These are phyloP conservation scores for Hanseniaspora lachancei DNA, from an alignment of 805 yeast species.

Conservation along the genomic window DNA sequence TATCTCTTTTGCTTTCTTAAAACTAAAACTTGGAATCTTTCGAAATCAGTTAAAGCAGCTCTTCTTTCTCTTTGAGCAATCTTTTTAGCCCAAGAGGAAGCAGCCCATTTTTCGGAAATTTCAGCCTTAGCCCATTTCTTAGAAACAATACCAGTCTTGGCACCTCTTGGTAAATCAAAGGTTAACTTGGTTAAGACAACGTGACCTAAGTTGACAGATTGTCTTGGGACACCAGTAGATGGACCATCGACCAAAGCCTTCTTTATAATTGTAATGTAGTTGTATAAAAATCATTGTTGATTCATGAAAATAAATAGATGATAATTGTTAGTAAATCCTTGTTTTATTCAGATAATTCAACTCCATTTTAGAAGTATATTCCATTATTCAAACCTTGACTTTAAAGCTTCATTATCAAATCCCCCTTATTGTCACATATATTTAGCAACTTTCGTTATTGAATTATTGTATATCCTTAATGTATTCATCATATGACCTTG, in stretches of 20 bases:
- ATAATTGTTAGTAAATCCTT: constrained; percentile 7
- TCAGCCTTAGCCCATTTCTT: constrained; percentile 92
- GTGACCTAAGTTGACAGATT: constrained; percentile 74
- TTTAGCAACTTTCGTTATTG: no score
- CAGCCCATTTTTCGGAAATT: constrained; percentile 79
- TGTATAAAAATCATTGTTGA: background rate
- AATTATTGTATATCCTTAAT: no score
- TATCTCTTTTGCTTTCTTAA: constrained; percentile 94
- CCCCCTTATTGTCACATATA: no score
- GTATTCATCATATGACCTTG: no score
- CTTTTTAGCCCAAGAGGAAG: constrained; percentile 95
- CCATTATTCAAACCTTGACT: background rate
- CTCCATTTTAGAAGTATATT: background rate
- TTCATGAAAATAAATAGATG: background rate
- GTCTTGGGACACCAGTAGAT: constrained; percentile 75
- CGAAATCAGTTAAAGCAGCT: constrained; percentile 87
- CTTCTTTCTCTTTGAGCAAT: constrained; percentile 91
- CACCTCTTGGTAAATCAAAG: constrained; percentile 85
- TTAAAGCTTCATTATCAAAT: no score
- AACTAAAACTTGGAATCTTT: constrained; percentile 98
- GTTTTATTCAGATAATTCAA: background rate
- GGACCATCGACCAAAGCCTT: constrained; percentile 96
- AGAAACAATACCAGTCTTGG: constrained; percentile 69
- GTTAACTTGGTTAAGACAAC: constrained; percentile 89
- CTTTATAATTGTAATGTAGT: constrained; percentile 12